Percentiles rank a stretch among this genome's conserved stretches.
These are phyloP conservation scores for Irpex sp. DNA, from an alignment of 1,284 basidiomycete genomes.

Conservation along the genomic window DNA sequence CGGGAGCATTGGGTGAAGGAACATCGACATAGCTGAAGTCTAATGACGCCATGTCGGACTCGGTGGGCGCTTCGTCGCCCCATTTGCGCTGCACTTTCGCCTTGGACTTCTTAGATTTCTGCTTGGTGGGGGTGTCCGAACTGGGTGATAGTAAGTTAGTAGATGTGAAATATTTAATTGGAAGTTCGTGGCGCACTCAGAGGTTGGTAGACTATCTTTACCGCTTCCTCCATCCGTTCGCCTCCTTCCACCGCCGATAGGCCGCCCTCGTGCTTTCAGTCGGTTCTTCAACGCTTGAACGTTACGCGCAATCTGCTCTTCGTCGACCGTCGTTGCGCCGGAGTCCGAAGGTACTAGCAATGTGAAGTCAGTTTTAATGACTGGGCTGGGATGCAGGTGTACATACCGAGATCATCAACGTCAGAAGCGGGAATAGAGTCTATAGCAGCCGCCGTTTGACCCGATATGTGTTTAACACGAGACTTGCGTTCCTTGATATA, in stretches of 20 bases:
- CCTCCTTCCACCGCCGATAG: conserved; percentile 54
- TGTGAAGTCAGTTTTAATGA: neutral
- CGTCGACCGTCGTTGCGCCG: conserved; percentile 59
- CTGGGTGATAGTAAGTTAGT: conserved; percentile 28
- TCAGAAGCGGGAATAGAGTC: conserved; percentile 51
- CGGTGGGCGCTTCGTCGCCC: conserved; percentile 76
- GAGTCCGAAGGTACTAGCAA: conserved; percentile 52
- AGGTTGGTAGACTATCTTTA: conserved; percentile 55
- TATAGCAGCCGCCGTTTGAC: conserved; percentile 27
- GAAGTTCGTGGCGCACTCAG: conserved; percentile 47
- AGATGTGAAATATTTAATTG: conserved; percentile 1
- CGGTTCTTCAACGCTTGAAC: conserved; percentile 87
- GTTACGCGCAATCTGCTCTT: conserved; percentile 88
- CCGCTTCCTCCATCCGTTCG: conserved; percentile 47
- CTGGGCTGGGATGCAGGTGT: neutral
- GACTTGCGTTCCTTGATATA: conserved; percentile 58
- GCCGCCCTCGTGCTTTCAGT: conserved; percentile 45
- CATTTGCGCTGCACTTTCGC: conserved; percentile 87
- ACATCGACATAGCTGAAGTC: conserved; percentile 72
- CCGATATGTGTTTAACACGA: conserved; percentile 39
- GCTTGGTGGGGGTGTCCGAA: conserved; percentile 54
- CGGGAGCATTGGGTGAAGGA: conserved; percentile 23
- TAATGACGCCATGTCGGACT: conserved; percentile 83
- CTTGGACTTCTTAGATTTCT: conserved; percentile 41
- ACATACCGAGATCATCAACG: conserved; percentile 27